Percentiles rank a stretch among this genome's conserved stretches.
Conservation (phyloP, 139 green algal genomes). For the Trebouxia sp. region DNA sequence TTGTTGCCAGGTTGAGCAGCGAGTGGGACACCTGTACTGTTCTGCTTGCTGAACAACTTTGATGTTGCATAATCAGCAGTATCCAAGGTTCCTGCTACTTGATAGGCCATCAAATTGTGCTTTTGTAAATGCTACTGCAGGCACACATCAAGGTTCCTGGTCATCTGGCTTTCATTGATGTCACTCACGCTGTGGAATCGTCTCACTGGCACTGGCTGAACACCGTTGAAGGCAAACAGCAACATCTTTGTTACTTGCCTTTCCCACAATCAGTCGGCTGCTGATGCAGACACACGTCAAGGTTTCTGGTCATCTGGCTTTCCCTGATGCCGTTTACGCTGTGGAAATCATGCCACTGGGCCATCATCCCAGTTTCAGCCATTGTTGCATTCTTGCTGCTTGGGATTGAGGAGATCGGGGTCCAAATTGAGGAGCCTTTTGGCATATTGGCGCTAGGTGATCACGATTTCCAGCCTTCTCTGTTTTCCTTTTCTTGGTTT, state of each 20-base stretch:
- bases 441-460: constrained; percentile 15
- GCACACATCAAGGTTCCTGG: constrained; percentile 80
- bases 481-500: no score
- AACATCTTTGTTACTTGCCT: no score
- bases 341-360: constrained; percentile 69
- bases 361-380: constrained; percentile 52
- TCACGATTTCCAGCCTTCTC: no score
- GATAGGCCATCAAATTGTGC: neutral
- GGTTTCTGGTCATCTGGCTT: constrained; percentile 78
- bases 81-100: neutral
- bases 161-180: constrained; percentile 76
- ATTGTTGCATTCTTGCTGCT: constrained; percentile 76
- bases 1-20: no score
- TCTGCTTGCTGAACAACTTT: neutral
- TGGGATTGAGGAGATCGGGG: constrained; percentile 40
- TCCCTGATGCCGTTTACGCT: constrained; percentile 79
- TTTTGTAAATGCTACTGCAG: constrained; percentile 33
- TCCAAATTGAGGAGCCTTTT: constrained; percentile 27
- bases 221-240: no score
- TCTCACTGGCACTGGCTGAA: no score
- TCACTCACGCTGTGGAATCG: no score
- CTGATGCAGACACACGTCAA: constrained; percentile 73
- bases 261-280: no score
- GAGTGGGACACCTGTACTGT: no score
- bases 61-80: neutral